Conservation (phyloP, 176 grass and related monocot species). For the Aegilops speltoides region DNA sequence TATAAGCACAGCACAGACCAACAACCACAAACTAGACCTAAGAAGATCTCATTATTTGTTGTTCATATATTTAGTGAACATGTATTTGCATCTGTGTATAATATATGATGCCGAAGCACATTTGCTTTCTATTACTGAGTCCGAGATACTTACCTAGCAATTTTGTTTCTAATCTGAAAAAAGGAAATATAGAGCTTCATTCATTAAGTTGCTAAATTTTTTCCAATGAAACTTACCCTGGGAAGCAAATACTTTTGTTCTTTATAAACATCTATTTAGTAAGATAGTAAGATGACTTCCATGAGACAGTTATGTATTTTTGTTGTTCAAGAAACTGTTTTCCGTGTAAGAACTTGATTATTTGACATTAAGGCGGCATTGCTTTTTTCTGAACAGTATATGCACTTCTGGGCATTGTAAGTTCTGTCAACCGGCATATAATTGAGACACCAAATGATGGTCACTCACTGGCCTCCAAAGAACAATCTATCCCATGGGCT, state of each 20-base stretch:
- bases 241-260: not conserved
- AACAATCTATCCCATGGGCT: conserved; percentile 67
- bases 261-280: not conserved
- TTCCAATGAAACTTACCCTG: not conserved
- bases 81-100: conserved; percentile 6
- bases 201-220: conserved; percentile 6
- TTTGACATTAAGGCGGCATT: not conserved
- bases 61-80: not conserved
- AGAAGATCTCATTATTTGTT: not conserved
- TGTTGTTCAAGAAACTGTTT: conserved; percentile 11
- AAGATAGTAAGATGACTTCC: not conserved
- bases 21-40: too few relatives aligned
- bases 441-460: conserved; percentile 56
- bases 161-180: not conserved
- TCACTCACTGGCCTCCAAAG: conserved; percentile 31
- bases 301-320: not conserved
- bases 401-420: conserved; percentile 84
- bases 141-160: not conserved
- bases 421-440: conserved; percentile 95
- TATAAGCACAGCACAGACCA: too few relatives aligned
- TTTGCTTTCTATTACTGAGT: not conserved
- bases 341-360: conserved; percentile 7
- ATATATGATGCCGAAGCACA: not conserved
- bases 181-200: not conserved
- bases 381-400: conserved; percentile 63